Conservation (phyloP, 1,284 basidiomycete genomes). For the Quambalaria eucalypti region DNA sequence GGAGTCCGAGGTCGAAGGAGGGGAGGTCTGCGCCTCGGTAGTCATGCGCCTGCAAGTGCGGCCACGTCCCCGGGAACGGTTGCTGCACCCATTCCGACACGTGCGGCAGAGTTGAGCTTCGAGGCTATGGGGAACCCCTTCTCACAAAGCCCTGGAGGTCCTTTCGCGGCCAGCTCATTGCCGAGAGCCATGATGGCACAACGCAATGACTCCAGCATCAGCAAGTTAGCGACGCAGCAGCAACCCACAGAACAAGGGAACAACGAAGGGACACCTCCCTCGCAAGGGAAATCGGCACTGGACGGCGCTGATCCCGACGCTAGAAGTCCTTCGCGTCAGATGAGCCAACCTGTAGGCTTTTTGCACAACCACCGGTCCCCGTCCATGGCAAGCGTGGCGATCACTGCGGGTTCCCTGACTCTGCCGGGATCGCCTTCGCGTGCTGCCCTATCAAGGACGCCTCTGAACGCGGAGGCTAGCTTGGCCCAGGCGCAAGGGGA, state of each 20-base stretch:
- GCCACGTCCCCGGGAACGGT: background rate
- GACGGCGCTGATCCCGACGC: too few relatives aligned
- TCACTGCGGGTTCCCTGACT: too few relatives aligned
- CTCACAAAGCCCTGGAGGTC: constrained; percentile 3
- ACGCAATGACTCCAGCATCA: background rate
- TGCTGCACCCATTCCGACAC: background rate
- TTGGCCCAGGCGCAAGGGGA: background rate
- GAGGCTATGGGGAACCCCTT: constrained; percentile 4
- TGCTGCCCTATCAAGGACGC: background rate
- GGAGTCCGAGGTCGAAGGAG: background rate
- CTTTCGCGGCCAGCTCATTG: background rate
- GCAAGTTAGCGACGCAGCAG: background rate
- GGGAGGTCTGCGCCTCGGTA: background rate
- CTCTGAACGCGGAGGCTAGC: background rate
- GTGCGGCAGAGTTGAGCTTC: background rate
- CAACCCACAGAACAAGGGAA: background rate
- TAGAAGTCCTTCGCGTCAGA: background rate
- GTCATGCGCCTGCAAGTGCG: background rate
- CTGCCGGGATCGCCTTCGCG: background rate
- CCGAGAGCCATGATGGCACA: background rate
- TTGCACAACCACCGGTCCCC: background rate
- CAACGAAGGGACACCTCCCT: background rate
- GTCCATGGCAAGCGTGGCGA: too few relatives aligned
- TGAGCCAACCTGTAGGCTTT: background rate
- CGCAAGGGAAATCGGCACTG: background rate